These are phyloP conservation scores for Rubroshorea leprosula DNA, from an alignment of 345 rosid species.

Conservation along the genomic window DNA sequence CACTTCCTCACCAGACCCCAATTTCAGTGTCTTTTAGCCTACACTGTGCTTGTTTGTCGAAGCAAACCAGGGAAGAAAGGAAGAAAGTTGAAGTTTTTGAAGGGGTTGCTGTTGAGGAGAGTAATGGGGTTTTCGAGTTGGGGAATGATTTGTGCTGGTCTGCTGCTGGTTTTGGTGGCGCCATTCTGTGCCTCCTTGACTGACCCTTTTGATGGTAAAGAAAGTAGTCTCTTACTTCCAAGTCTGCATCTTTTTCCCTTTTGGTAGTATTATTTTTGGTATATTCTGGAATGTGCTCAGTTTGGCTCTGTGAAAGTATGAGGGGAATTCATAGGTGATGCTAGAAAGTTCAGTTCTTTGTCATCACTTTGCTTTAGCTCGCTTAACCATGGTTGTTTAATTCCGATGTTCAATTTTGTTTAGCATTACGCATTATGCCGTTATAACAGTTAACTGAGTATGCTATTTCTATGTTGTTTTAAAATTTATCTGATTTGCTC, in stretches of 20 bases:
- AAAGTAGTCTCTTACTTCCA: conserved; percentile 13
- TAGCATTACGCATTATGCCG: too few species aligned
- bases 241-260: neutral
- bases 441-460: too few species aligned
- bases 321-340: too few species aligned
- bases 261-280: neutral
- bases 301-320: too few species aligned
- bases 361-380: neutral
- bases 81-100: neutral
- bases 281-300: neutral
- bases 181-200: conserved; percentile 44
- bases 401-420: neutral
- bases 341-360: neutral
- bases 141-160: conserved; percentile 23
- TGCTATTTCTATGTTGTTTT: too few species aligned
- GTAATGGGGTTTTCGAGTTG: conserved; percentile 38
- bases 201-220: conserved; percentile 61
- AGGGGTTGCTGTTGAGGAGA: neutral
- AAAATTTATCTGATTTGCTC: neutral
- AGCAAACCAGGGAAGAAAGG: conserved; percentile 1
- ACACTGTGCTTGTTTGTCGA: conserved; percentile 7
- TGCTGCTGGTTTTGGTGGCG: conserved; percentile 29
- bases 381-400: neutral
- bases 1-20: neutral
- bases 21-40: neutral